phyloP scores from a whole-genome alignment of 805 yeast species.

The Kluyveromyces aestuarii region DNA sequence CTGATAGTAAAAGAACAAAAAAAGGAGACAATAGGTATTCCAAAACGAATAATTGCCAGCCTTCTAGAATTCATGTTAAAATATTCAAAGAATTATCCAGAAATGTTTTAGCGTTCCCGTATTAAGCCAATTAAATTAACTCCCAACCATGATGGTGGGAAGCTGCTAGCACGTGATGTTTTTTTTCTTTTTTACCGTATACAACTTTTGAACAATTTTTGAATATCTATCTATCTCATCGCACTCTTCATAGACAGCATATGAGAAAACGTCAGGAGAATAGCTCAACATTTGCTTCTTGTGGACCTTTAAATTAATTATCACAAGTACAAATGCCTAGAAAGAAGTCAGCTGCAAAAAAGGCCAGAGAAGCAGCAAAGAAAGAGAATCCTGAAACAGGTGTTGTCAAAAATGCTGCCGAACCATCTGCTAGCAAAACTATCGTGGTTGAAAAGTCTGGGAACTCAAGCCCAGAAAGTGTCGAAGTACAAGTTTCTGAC shows the following conservation, averaged over 20 bases:
- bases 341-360: conserved; percentile 78
- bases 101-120: no score
- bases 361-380: conserved; percentile 42
- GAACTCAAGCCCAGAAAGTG: conserved; percentile 6
- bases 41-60: no score
- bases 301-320: neutral
- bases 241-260: neutral
- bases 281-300: neutral
- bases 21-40: neutral
- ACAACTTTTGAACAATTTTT: no score
- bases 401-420: conserved; percentile 9
- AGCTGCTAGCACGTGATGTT: neutral
- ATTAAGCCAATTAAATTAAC: no score
- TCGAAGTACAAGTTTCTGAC: conserved; percentile 32
- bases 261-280: no score
- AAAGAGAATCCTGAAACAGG: conserved; percentile 10
- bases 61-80: no score
- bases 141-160: no score
- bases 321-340: conserved; percentile 49
- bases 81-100: no score
- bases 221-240: neutral
- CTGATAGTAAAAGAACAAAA: neutral
- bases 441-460: conserved; percentile 15
- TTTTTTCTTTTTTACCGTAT: no score
- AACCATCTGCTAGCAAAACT: conserved; percentile 19